Evolutionary conservation across 805 yeast genomes (phyloP).

Genomic region (Candida dajiaensis): DNA sequence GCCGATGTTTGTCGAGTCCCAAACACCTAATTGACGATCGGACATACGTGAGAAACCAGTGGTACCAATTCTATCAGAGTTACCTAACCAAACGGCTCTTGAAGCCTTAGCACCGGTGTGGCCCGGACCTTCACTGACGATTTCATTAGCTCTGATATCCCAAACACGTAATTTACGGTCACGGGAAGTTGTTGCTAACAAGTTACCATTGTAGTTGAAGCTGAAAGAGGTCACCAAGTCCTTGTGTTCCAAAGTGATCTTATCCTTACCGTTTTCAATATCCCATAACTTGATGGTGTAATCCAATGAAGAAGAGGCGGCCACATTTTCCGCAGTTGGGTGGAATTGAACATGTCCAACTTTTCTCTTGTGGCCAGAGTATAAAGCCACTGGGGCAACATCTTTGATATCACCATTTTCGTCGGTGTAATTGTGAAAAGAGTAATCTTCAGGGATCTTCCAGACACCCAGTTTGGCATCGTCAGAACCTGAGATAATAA

Average conservation of each 20-base stretch:
- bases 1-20: conserved; percentile 74
- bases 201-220: conserved; percentile 84
- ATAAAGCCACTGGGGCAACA: conserved; percentile 60
- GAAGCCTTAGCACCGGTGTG: conserved; percentile 91
- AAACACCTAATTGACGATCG: conserved; percentile 91
- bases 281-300: conserved; percentile 92
- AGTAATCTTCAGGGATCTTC: conserved; percentile 80
- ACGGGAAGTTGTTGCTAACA: conserved; percentile 82
- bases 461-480: conserved; percentile 80
- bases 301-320: conserved; percentile 89
- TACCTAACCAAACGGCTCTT: conserved; percentile 87
- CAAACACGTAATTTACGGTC: conserved; percentile 88
- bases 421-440: conserved; percentile 55
- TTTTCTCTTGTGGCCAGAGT: conserved; percentile 86
- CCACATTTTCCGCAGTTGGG: conserved; percentile 79
- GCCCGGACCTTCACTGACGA: conserved; percentile 79
- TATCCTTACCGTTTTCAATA: conserved; percentile 64
- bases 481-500: conserved; percentile 75
- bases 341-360: conserved; percentile 90
- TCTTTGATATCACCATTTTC: conserved; percentile 57
- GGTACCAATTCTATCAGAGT: conserved; percentile 76
- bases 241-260: conserved; percentile 72
- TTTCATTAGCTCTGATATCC: conserved; percentile 74
- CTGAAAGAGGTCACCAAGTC: conserved; percentile 92
- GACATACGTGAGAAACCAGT: conserved; percentile 92